Evolutionary conservation across 2,329 filamentous ascomycete genomes (phyloP), one percentile per base, ranked within the genome.

Genomic region (Diaporthe citrichinensis): DNA sequence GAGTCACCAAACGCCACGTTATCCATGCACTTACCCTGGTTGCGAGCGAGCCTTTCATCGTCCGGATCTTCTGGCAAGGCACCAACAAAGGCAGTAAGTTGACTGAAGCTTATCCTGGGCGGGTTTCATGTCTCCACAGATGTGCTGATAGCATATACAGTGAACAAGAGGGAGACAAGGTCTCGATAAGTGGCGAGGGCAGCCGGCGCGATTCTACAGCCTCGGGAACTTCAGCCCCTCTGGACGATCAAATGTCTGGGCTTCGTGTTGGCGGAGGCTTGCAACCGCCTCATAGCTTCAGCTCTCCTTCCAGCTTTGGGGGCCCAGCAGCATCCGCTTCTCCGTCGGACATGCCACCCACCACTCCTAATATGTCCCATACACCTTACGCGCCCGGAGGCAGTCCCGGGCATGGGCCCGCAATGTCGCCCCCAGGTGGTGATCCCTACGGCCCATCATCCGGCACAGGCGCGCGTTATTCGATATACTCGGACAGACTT

Each of bases 41-140:
- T 93, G 91, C 80, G 89, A 88, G 53, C 88, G 88, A 76, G 84
- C 86, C 20, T 92, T 93, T 77, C 88, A 91, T 78, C 87, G 91
- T 72, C 86, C 88, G 61, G 91, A 93, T 80, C 83, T 93, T 15
- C 84, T 92, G 25, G 85, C 88, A n/a, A 88, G 91, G 51, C 91
- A 93, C 79, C 81, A 86, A 74, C 85, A 86, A 77, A 84, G 86
- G 83, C 88, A 90, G 88, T 90, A 80, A 80, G 86, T 83, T 23
- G 23, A n/a, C 41, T 57, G 3, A 25, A 59, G 10, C 28, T 41
- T 51, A 10, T 14, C 72, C 57, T 23, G 34, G 72, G 31, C 17
- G 17, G 10, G 8, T 51, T 28, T 14, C 51, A 14, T 28, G 46
- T 65, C 15, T 73, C 71, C 77, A 31, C 77, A 20, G 28, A 44